Base-by-base conservation (phyloP, 345 rosid species). In the Boechera divaricarpa region DNA sequence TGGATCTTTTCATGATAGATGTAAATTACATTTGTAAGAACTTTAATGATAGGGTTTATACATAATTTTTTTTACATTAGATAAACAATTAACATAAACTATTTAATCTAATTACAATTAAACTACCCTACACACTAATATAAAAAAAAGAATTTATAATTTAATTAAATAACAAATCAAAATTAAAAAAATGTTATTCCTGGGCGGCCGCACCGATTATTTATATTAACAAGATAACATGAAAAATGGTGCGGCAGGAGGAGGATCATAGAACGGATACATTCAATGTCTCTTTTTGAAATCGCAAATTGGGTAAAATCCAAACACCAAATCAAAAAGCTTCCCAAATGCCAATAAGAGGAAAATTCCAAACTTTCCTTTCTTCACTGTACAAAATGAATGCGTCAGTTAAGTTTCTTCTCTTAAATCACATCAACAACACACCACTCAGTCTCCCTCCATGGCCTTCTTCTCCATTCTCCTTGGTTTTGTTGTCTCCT, bases 401-500 rank as follows among this genome's bases (percentile, higher is more conserved):
- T 15, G 52, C 52, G 33, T 54, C 16, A 36, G 3, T 56, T 49
- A 57, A 69, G 15, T 62, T 16, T 13, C 49, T 12, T 44, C 49
- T 4, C n/a, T 44, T 6, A 6, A 16, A 48, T 52, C 53, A 62
- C 32, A 52, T 55, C 9, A 26, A 5, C 55, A 31, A 10, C 28
- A 54, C 21, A 47, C 8, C 13, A 66, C n/a, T 36, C 64, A 53
- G 36, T 16, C 58, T 24, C 2, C 52, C 6, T 56, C 12, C 52
- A 68, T 74, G 64, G 81, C 84, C 45, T 44, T 63, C 9, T 44
- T 63, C 69, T 80, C 84, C 52, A 56, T 87, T 39, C 82, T 86
- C 73, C 63, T 86, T 7, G 86, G 80, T 69, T 79, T 80, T 66
- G 79, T 69, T 52, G 9, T 82, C 53, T 81, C 87, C 61, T 68